Evolutionary conservation across 2,329 filamentous ascomycete species (phyloP).

Genomic region (Bipolaris oryzae): DNA sequence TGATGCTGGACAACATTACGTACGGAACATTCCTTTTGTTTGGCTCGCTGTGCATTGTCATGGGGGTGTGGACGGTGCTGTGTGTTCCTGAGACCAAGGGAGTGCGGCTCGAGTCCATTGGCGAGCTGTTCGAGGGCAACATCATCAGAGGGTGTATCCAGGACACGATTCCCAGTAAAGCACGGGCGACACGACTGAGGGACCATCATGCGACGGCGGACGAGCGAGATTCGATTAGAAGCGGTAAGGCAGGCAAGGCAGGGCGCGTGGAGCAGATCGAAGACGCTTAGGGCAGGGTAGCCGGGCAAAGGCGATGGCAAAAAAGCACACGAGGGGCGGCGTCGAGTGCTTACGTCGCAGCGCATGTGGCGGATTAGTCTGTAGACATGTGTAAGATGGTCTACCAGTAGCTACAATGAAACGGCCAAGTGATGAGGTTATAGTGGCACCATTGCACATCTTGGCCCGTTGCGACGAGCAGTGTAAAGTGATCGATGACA

Average conservation of each 20-base stretch:
- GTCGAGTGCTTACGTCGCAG: conserved; percentile 13
- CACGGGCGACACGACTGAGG: conserved; percentile 47
- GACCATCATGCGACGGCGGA: conserved; percentile 36
- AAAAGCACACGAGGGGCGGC: conserved; percentile 10
- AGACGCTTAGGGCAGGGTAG: conserved; percentile 23
- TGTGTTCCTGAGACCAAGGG: conserved; percentile 54
- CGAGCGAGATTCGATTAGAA: conserved; percentile 34
- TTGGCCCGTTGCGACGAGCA: not conserved
- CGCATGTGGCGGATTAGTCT: conserved; percentile 11
- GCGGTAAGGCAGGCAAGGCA: conserved; percentile 23
- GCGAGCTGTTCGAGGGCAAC: conserved; percentile 51
- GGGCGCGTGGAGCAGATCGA: conserved; percentile 39
- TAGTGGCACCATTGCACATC: not conserved
- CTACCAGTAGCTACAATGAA: conserved; percentile 1
- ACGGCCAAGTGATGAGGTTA: conserved; percentile 6
- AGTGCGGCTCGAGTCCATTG: conserved; percentile 51
- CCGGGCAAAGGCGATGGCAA: conserved; percentile 10
- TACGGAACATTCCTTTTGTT: conserved; percentile 55
- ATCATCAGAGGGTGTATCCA: conserved; percentile 50
- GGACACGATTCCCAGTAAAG: conserved; percentile 48
- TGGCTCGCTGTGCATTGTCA: conserved; percentile 49
- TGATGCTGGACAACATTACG: conserved; percentile 52
- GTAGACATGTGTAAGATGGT: not conserved
- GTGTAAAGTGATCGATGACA: conserved; percentile 2
- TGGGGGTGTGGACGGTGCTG: conserved; percentile 51